Conservation (phyloP, 192 early-diverging fungal genomes). For the Gaertneriomyces semiglobifer region DNA sequence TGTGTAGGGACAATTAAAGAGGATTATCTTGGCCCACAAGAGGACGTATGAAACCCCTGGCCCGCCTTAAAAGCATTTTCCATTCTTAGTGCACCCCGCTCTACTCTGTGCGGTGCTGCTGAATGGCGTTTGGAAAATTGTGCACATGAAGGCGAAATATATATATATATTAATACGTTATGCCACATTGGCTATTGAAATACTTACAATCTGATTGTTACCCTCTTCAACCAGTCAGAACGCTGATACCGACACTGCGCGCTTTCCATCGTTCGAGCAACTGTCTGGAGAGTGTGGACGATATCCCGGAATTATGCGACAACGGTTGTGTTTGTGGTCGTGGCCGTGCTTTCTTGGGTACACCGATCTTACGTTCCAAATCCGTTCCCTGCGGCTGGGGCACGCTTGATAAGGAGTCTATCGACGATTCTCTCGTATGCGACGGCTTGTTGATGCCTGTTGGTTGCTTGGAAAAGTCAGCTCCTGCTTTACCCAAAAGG, state of each 20-base stretch:
- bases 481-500: background rate
- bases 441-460: background rate
- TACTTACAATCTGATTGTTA: no score
- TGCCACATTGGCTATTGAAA: no score
- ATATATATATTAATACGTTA: no score
- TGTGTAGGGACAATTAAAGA: conserved; percentile 97
- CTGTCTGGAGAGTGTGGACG: background rate
- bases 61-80: no score
- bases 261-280: conserved; percentile 1
- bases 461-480: background rate
- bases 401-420: background rate
- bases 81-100: no score
- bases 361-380: background rate
- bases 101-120: no score
- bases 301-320: background rate
- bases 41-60: background rate
- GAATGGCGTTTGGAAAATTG: no score
- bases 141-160: no score
- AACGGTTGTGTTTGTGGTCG: background rate
- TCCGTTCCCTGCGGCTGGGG: background rate
- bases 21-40: conserved; percentile 77
- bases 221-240: no score
- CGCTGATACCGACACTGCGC: background rate
- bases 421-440: background rate
- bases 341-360: background rate